Evolutionary conservation across 768 basidiomycete genomes (phyloP).

Genomic region (Hygrophorus russula): DNA sequence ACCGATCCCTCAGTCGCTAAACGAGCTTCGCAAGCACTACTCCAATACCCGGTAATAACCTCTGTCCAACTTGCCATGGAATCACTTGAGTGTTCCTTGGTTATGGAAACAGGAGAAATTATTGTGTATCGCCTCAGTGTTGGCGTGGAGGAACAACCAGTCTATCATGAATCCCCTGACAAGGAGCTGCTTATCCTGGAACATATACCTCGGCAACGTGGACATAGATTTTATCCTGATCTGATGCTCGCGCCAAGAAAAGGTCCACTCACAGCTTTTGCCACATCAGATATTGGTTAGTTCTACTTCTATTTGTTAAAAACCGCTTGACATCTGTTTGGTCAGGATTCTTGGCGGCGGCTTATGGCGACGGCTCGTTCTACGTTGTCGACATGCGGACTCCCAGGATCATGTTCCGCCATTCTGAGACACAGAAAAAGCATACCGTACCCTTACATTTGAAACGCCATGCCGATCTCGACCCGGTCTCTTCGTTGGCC

Average conservation of each 20-base stretch:
- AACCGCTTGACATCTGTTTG: conserved; percentile 3
- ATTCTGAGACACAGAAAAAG: conserved; percentile 29
- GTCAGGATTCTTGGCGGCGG: conserved; percentile 68
- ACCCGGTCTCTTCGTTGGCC: conserved; percentile 39
- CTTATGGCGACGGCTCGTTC: conserved; percentile 49
- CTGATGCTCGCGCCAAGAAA: conserved; percentile 42
- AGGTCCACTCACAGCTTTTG: conserved; percentile 41
- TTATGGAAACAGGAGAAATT: conserved; percentile 44
- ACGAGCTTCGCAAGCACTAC: conserved; percentile 15
- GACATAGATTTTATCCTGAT: conserved; percentile 45
- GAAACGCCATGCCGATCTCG: conserved; percentile 24
- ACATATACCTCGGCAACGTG: conserved; percentile 29
- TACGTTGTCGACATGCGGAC: conserved; percentile 65
- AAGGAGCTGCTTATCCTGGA: conserved; percentile 43
- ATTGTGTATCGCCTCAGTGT: conserved; percentile 34
- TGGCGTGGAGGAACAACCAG: conserved; percentile 9
- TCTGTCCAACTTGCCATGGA: conserved; percentile 40
- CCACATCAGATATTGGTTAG: conserved; percentile 67
- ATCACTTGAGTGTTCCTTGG: conserved; percentile 46
- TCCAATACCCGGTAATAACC: conserved; percentile 25
- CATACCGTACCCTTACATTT: conserved; percentile 22
- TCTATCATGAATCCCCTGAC: conserved; percentile 20
- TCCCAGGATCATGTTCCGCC: conserved; percentile 53
- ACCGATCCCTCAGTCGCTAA: conserved; percentile 27
- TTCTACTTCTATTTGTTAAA: background rate